Base-by-base conservation (phyloP, 139 green algal genomes). In the Chlamydomonas asymmetrica region DNA sequence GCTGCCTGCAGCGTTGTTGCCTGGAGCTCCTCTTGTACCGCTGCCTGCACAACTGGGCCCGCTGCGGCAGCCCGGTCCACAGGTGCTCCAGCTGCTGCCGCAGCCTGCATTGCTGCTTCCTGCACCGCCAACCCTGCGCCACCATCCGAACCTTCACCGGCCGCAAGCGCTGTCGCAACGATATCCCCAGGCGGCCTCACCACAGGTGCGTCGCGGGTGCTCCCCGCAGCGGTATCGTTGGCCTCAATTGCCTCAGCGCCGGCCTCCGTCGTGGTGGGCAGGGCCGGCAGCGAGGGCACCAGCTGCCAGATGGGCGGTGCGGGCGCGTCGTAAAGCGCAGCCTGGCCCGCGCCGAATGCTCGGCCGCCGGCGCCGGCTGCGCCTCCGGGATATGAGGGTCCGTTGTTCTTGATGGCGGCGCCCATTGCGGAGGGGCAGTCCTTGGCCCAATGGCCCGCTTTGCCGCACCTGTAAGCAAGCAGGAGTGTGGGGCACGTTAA, bases 371-470 rank as follows among this genome's bases (percentile, higher is more conserved):
- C 22, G 35, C 67, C 5, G n/a, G n/a, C n/a, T n/a, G n/a, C n/a
- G n/a, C n/a, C n/a, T n/a, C n/a, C n/a, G n/a, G n/a, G n/a, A n/a
- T n/a, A n/a, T n/a, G n/a, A n/a, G n/a, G n/a, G n/a, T n/a, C n/a
- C n/a, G n/a, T n/a, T n/a, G n/a, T n/a, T n/a, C n/a, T n/a, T n/a
- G n/a, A n/a, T n/a, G n/a, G n/a, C n/a, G n/a, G 59, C 62, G 32
- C 82, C 74, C 1, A 73, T 22, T 8, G 38, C 70, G 57, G 63
- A 56, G 18, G 86, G 86, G 75, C 86, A 91, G 29, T 87, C 59
- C 16, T 60, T 20, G 2, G 78, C 84, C 84, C 84, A 91, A 75
- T 91, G 87, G 25, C 87, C 87, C 20, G 66, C 45, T 60, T 50
- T 52, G 41, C 82, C 82, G 62, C 82, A 88, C 45, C 60, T 65